Conservation (phyloP, 2,329 filamentous ascomycete genomes). For the Verticillium klebahnii region DNA sequence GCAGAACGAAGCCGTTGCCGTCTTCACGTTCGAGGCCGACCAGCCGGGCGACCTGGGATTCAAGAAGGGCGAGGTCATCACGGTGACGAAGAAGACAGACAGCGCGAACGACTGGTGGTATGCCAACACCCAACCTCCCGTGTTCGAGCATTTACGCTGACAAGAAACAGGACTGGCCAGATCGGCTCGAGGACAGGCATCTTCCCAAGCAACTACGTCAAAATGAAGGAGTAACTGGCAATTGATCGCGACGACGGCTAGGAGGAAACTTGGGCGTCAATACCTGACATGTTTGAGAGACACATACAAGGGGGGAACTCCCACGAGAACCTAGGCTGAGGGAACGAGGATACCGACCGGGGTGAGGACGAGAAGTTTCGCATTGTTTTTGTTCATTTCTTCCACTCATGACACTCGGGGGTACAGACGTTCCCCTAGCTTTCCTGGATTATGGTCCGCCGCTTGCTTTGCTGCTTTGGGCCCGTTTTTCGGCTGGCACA, state of each 20-base stretch:
- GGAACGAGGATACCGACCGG: neutral
- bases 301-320: neutral
- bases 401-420: neutral
- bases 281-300: neutral
- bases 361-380: neutral
- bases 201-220: conserved; percentile 80
- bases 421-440: neutral
- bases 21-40: conserved; percentile 92
- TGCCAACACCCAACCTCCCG: conserved; percentile 26
- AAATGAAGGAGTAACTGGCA: conserved; percentile 50
- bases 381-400: neutral
- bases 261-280: neutral
- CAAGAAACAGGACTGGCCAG: conserved; percentile 67
- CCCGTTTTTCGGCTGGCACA: neutral
- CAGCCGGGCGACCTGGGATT: conserved; percentile 90
- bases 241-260: neutral
- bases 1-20: conserved; percentile 79
- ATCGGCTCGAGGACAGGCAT: conserved; percentile 83
- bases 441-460: neutral
- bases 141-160: conserved; percentile 6
- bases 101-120: conserved; percentile 95
- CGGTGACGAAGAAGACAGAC: conserved; percentile 89
- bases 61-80: conserved; percentile 92
- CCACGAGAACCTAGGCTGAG: neutral
- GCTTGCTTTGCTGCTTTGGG: neutral